Conservation (phyloP, 2,329 filamentous ascomycete genomes). For the Colletotrichum orchidophilum region DNA sequence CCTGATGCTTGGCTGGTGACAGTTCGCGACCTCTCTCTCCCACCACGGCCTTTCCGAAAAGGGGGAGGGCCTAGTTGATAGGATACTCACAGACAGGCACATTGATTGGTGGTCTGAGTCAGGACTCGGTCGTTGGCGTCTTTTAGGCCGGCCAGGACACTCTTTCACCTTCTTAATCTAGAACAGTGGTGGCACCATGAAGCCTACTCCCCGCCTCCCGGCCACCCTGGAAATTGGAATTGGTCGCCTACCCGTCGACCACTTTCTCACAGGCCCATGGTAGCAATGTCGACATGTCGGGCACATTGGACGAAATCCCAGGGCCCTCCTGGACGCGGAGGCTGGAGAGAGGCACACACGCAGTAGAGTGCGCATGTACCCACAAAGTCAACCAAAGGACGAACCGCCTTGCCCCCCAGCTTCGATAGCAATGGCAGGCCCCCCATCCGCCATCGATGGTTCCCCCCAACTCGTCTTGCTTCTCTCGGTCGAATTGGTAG, state of each 20-base stretch:
- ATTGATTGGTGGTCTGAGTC: slow-evolving; percentile 34
- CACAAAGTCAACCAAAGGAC: slow-evolving; percentile 19
- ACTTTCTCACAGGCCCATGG: slow-evolving; percentile 25
- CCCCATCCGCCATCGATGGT: slow-evolving; percentile 9
- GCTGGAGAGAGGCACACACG: slow-evolving; percentile 12
- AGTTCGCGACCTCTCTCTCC: slow-evolving; percentile 3
- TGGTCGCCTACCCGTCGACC: slow-evolving; percentile 8
- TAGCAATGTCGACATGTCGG: slow-evolving; percentile 23
- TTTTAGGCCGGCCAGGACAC: slow-evolving; percentile 26
- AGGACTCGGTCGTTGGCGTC: slow-evolving; percentile 31
- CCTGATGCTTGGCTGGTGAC: slow-evolving; percentile 3
- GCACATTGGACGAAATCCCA: slow-evolving; percentile 19
- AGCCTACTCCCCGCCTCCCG: slow-evolving; percentile 30
- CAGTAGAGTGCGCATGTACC: slow-evolving; percentile 14
- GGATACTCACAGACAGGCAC: neutral
- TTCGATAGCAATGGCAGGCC: slow-evolving; percentile 15
- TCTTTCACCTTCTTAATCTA: slow-evolving; percentile 33
- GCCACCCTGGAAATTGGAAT: slow-evolving; percentile 32
- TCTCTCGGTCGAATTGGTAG: slow-evolving; percentile 27
- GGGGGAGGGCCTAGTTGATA: slow-evolving; percentile 31
- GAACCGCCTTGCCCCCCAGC: slow-evolving; percentile 16
- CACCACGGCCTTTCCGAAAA: slow-evolving; percentile 32
- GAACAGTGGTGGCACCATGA: slow-evolving; percentile 34
- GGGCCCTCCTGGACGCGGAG: slow-evolving; percentile 6
- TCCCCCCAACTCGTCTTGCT: slow-evolving; percentile 13